Evolutionary conservation across 2,329 filamentous ascomycete genomes (phyloP), one percentile per base, ranked within the genome.

Genomic region (Cercospora nicotianae): DNA sequence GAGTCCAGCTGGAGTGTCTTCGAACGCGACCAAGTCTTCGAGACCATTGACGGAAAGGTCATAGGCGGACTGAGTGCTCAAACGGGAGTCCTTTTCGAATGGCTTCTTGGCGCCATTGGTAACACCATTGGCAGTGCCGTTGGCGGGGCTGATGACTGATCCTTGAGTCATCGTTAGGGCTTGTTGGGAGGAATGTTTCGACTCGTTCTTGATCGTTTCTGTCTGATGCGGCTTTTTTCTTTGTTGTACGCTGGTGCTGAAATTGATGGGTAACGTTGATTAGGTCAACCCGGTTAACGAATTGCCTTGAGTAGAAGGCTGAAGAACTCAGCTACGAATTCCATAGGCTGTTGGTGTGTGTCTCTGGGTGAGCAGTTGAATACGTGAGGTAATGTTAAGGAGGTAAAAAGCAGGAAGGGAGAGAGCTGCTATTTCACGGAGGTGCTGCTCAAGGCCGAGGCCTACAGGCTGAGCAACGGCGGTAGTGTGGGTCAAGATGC

Each of bases 21-120:
- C 69, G 66, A 80, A 80, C 31, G 80, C 75, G 60, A 82, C 80
- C 36, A 82, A 76, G 53, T 76, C 74, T 28, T 75, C 65, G 64
- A 83, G 79, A 69, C 80, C 77, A 39, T 77, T 77, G 61, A 73
- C 53, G 57, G 53, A 67, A 16, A 73, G 68, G 30, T 69, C 64
- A 53, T 71, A 73, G 31, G 67, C 72, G 36, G 72, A 73, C 30
- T 68, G 31, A 26, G 62, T 58, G 53, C 62, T 64, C 26, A 64
- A 16, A 16, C 62, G 62, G n/a, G 62, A 59, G 36, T 64, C 62
- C 39, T 64, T 64, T 23, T 64, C 62, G 53, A 64, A 64, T 8
- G 62, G 51, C 16, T 65, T 58, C 23, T 53, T 65, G 65, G 63
- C 55, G 65, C 62, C 69, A 48, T 69, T 69, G 18, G 60, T 57